These are phyloP conservation scores for Lasiosphaeria miniovina DNA, from an alignment of 495 filamentous ascomycete genomes.

Conservation along the genomic window DNA sequence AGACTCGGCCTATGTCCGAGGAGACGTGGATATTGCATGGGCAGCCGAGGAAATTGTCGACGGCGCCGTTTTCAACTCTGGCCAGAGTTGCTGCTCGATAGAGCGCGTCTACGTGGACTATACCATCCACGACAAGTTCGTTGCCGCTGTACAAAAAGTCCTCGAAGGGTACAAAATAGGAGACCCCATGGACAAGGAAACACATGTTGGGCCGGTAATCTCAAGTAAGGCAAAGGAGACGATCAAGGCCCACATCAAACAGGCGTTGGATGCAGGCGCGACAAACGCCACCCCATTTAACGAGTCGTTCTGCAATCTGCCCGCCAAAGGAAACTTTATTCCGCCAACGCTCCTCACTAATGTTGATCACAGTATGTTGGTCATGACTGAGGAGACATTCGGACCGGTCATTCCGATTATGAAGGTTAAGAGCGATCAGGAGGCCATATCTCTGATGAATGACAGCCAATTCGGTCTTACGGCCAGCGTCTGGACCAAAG, in stretches of 20 bases:
- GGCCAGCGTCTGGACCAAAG: slow-evolving; percentile 98
- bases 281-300: slow-evolving; percentile 80
- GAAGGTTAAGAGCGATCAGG: slow-evolving; percentile 80
- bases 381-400: slow-evolving; percentile 97
- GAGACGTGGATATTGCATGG: slow-evolving; percentile 84
- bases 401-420: slow-evolving; percentile 92
- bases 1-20: slow-evolving; percentile 84
- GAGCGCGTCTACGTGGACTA: slow-evolving; percentile 92
- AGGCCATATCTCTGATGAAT: slow-evolving; percentile 87
- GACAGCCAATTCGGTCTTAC: slow-evolving; percentile 93
- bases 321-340: slow-evolving; percentile 76
- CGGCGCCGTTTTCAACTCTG: slow-evolving; percentile 92
- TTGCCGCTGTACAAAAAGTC: slow-evolving; percentile 76
- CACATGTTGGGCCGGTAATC: slow-evolving; percentile 86
- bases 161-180: slow-evolving; percentile 84
- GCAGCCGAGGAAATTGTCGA: slow-evolving; percentile 91
- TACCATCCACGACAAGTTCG: slow-evolving; percentile 73
- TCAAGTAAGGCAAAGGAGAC: slow-evolving; percentile 69
- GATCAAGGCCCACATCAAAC: slow-evolving; percentile 77
- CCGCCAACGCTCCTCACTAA: slow-evolving; percentile 78
- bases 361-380: slow-evolving; percentile 79
- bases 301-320: slow-evolving; percentile 64
- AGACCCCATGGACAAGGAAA: slow-evolving; percentile 73
- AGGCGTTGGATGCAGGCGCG: slow-evolving; percentile 82
- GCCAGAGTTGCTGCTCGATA: slow-evolving; percentile 92